phyloP scores from a whole-genome alignment of 2,329 filamentous ascomycete genomes.

The Corynespora cassiicola region DNA sequence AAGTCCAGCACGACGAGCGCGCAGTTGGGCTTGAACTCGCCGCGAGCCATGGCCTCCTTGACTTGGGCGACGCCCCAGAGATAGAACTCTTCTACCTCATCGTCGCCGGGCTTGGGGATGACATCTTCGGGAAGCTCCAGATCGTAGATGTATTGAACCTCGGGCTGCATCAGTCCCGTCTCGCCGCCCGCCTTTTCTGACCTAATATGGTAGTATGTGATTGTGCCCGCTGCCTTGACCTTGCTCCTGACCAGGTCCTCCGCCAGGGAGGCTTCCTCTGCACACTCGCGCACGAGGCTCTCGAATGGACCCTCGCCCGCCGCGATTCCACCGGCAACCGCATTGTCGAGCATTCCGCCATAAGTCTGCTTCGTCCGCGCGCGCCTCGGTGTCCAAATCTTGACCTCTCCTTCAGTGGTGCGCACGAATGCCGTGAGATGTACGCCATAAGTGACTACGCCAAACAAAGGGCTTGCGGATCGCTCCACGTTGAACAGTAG shows the following conservation, averaged over 20 bases:
- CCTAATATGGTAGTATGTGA: constrained; percentile 86
- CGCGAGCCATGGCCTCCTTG: constrained; percentile 69
- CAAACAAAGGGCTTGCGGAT: constrained; percentile 49
- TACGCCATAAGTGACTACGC: constrained; percentile 52
- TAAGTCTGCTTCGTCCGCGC: constrained; percentile 84
- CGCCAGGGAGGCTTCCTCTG: constrained; percentile 85
- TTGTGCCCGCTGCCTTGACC: constrained; percentile 68
- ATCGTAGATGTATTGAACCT: constrained; percentile 92
- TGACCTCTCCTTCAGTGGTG: constrained; percentile 62
- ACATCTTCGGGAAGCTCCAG: constrained; percentile 75
- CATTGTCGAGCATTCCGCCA: constrained; percentile 91
- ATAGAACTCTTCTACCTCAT: constrained; percentile 86
- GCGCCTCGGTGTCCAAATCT: constrained; percentile 84
- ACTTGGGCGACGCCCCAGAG: constrained; percentile 81
- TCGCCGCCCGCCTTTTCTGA: constrained; percentile 80
- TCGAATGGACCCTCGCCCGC: constrained; percentile 82
- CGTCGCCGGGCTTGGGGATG: constrained; percentile 78
- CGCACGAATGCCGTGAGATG: constrained; percentile 49
- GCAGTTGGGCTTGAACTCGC: constrained; percentile 93
- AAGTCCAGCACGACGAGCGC: constrained; percentile 86
- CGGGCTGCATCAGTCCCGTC: constrained; percentile 82
- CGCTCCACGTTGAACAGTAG: constrained; percentile 52
- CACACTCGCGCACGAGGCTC: constrained; percentile 82
- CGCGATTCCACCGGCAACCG: constrained; percentile 84
- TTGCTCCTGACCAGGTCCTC: constrained; percentile 69